Evolutionary conservation across 2,329 filamentous ascomycete genomes (phyloP).

Genomic region (Penicillium sp.): DNA sequence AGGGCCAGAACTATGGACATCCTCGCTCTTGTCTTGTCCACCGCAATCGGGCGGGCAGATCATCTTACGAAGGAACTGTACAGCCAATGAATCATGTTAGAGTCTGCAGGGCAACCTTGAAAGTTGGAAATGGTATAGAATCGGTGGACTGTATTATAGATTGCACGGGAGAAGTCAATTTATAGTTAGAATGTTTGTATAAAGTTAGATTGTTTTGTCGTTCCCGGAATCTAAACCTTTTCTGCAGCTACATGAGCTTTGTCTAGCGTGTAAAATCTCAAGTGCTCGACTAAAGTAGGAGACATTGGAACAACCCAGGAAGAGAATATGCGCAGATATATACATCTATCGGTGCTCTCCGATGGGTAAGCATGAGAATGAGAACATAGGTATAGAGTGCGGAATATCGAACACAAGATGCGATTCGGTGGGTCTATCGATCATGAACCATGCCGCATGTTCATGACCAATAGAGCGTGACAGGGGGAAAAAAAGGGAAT

Average conservation of each 20-base stretch:
- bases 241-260: not conserved
- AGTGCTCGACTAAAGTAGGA: not conserved
- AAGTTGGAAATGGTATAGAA: not conserved
- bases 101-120: not conserved
- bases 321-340: not conserved
- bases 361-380: not conserved
- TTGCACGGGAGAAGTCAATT: not conserved
- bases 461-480: conserved; percentile 13
- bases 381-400: not conserved
- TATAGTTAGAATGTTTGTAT: not conserved
- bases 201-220: not conserved
- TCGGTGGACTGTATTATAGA: not conserved
- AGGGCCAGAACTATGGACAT: not conserved
- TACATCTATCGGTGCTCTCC: not conserved
- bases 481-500: conserved; percentile 13
- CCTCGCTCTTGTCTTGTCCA: not conserved
- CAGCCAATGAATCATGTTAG: not conserved
- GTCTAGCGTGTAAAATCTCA: not conserved
- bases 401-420: conserved; percentile 14
- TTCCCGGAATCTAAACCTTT: not conserved
- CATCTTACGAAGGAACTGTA: not conserved
- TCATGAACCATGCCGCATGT: conserved; percentile 16
- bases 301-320: not conserved
- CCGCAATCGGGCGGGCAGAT: not conserved
- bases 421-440: conserved; percentile 22